These are phyloP conservation scores for Pisolithus orientalis DNA, from an alignment of 768 basidiomycete species.

Conservation along the genomic window DNA sequence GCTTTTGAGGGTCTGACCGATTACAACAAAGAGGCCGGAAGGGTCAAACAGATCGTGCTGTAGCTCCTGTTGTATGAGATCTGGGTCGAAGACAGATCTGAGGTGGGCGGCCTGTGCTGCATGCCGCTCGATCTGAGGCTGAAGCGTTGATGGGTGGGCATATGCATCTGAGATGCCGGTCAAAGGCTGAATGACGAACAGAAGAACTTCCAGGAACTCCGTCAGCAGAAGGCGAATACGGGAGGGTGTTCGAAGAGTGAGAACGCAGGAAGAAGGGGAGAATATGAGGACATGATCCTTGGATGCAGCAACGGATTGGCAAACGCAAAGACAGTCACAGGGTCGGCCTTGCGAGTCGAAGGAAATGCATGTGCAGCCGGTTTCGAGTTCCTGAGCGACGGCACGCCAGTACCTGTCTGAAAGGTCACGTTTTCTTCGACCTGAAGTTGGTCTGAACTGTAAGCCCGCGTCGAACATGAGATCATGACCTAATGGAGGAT, in stretches of 20 bases:
- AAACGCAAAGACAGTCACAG: slow-evolving; percentile 50
- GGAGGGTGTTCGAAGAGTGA: slow-evolving; percentile 65
- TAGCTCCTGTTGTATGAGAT: slow-evolving; percentile 77
- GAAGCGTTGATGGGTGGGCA: slow-evolving; percentile 52
- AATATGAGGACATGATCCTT: slow-evolving; percentile 38
- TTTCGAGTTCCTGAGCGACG: slow-evolving; percentile 68
- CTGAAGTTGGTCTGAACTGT: slow-evolving; percentile 75
- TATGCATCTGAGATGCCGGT: slow-evolving; percentile 55
- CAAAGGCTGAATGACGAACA: slow-evolving; percentile 80
- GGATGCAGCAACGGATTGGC: slow-evolving; percentile 37
- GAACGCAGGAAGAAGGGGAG: slow-evolving; percentile 36
- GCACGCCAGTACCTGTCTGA: slow-evolving; percentile 85
- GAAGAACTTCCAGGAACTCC: slow-evolving; percentile 76
- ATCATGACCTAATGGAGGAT: slow-evolving; percentile 61
- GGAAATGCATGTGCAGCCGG: slow-evolving; percentile 80
- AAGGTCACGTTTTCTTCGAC: slow-evolving; percentile 63
- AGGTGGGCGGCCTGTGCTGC: slow-evolving; percentile 61
- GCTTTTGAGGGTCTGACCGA: slow-evolving; percentile 77
- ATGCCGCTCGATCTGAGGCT: slow-evolving; percentile 56
- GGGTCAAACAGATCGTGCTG: slow-evolving; percentile 73
- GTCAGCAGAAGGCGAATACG: slow-evolving; percentile 62
- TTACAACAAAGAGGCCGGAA: slow-evolving; percentile 66
- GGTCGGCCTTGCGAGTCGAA: slow-evolving; percentile 56
- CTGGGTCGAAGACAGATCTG: slow-evolving; percentile 73
- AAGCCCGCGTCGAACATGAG: slow-evolving; percentile 82